Conservation (phyloP, 371 early-diverging fungal species). For the Mortierella sp. region DNA sequence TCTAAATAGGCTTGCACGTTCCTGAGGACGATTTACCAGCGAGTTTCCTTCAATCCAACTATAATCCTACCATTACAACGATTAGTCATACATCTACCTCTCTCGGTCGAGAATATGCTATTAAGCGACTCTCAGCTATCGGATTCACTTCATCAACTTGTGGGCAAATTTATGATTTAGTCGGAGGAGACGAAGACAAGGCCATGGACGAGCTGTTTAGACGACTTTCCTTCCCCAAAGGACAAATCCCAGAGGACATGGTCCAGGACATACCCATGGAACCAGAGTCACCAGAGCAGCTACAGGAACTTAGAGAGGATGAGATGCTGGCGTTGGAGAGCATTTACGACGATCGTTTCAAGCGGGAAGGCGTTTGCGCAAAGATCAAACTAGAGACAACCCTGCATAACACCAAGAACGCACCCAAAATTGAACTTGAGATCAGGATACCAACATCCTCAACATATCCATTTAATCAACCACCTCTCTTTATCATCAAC, state of each 20-base stretch:
- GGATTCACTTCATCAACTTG: constrained; percentile 70
- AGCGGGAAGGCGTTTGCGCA: constrained; percentile 19
- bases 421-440: constrained; percentile 60
- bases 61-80: constrained; percentile 74
- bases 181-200: constrained; percentile 63
- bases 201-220: constrained; percentile 67
- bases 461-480: constrained; percentile 71
- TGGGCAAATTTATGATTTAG: constrained; percentile 61
- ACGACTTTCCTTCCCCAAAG: constrained; percentile 52
- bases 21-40: constrained; percentile 87
- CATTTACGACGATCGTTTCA: constrained; percentile 72
- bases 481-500: constrained; percentile 74
- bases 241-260: constrained; percentile 43
- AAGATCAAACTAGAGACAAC: constrained; percentile 42
- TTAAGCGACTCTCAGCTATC: constrained; percentile 71
- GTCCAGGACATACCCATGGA: constrained; percentile 58
- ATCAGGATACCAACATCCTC: constrained; percentile 67
- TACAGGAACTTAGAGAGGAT: constrained; percentile 59
- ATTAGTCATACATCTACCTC: constrained; percentile 68
- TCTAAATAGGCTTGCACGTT: constrained; percentile 76
- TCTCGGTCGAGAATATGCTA: constrained; percentile 71
- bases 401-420: constrained; percentile 45
- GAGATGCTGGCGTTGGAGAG: constrained; percentile 74
- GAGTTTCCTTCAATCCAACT: constrained; percentile 70
- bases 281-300: constrained; percentile 61